phyloP scores from a whole-genome alignment of 441 rosid genomes.

The Erodium texanum region DNA sequence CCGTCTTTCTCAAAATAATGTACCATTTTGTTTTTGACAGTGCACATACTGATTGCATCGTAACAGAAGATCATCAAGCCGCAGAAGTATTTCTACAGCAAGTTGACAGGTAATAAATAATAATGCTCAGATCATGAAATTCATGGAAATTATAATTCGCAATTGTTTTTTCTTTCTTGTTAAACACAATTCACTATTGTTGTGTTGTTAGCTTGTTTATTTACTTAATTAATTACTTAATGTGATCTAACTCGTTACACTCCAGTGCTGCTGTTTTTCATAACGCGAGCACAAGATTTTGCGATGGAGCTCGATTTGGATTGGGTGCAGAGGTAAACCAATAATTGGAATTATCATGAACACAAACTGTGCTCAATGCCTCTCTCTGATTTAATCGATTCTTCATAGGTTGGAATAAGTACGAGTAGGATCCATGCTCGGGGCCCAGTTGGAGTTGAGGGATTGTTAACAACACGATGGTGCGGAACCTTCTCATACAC shows the following conservation, averaged over 20 bases:
- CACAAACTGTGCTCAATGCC: too few relatives aligned
- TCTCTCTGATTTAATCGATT: not conserved
- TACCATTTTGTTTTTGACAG: constrained; percentile 31
- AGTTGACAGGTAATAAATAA: constrained; percentile 63
- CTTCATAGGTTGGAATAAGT: constrained; percentile 80
- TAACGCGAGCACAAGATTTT: constrained; percentile 92
- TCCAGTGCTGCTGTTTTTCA: constrained; percentile 97
- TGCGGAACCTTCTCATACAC: constrained; percentile 21
- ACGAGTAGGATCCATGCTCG: constrained; percentile 97
- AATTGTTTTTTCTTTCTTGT: not conserved
- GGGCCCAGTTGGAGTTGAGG: constrained; percentile 98
- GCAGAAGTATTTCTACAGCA: constrained; percentile 66
- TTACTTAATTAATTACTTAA: not conserved
- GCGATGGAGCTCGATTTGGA: constrained; percentile 92
- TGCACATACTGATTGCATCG: constrained; percentile 88
- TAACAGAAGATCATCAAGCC: constrained; percentile 59
- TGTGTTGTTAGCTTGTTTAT: not conserved
- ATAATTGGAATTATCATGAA: not conserved
- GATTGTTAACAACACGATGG: constrained; percentile 91
- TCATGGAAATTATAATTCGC: not conserved
- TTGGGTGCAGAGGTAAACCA: constrained; percentile 95
- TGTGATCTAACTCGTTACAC: constrained; percentile 10
- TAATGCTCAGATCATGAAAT: not conserved
- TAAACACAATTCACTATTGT: not conserved
- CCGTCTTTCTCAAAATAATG: constrained; percentile 2